Evolutionary conservation across 345 rosid species (phyloP).

Genomic region (Eucalyptus leucophloia): DNA sequence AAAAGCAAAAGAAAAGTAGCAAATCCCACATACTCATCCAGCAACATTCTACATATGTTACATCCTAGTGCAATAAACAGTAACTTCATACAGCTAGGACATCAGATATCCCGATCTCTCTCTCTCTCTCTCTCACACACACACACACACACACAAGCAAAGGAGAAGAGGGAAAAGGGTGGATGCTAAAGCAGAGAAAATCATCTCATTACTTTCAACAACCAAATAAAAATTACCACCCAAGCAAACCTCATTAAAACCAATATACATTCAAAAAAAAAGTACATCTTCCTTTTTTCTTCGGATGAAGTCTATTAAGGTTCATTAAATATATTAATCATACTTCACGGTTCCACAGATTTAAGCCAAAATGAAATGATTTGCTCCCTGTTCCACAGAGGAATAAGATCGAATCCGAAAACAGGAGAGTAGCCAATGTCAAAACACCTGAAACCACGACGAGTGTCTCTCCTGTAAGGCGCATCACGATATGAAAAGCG

Average conservation of each 20-base stretch:
- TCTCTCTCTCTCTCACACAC: background rate
- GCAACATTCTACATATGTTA: background rate
- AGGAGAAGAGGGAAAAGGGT: background rate
- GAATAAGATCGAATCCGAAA: background rate
- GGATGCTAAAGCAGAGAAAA: background rate
- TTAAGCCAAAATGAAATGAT: background rate
- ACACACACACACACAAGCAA: background rate
- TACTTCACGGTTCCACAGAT: background rate
- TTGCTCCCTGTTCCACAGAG: background rate
- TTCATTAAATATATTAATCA: background rate
- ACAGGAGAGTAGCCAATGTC: conserved; percentile 2
- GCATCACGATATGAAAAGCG: conserved; percentile 82
- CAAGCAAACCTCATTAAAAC: background rate
- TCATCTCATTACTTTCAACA: background rate
- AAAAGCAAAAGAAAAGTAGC: background rate
- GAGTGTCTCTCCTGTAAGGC: conserved; percentile 75
- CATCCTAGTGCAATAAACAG: background rate
- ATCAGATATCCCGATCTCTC: background rate
- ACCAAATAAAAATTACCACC: background rate
- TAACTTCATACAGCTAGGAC: background rate
- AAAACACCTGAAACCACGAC: conserved; percentile 79
- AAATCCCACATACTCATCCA: background rate
- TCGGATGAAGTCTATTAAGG: background rate
- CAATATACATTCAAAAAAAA: background rate
- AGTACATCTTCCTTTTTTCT: background rate